These are phyloP conservation scores for Chlorella variabilis DNA, from an alignment of 163 green algal species.

Conservation along the genomic window DNA sequence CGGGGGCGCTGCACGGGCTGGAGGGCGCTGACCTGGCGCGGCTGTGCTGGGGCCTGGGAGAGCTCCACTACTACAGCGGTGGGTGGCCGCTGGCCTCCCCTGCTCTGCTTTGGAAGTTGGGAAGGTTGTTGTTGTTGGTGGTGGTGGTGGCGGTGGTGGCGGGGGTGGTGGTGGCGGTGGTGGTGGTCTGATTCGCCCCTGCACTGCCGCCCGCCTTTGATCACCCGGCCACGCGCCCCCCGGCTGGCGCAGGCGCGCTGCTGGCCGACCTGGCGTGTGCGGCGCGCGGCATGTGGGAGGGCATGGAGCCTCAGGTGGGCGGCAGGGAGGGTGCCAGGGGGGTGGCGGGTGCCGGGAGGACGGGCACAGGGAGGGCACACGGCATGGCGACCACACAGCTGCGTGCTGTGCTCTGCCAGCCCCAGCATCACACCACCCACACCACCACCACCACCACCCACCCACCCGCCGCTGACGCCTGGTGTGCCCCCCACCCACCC, in stretches of 20 bases:
- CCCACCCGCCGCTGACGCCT: too few species aligned
- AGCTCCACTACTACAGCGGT: conserved; percentile 10
- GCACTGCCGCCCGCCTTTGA: background rate
- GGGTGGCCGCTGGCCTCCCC: too few species aligned
- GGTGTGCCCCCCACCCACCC: too few species aligned
- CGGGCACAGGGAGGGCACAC: too few species aligned
- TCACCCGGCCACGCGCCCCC: background rate
- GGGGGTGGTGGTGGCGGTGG: background rate
- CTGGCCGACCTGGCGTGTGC: conserved; percentile 22
- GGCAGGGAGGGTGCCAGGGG: background rate
- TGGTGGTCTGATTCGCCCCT: too few species aligned
- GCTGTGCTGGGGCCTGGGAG: conserved; percentile 13
- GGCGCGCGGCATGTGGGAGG: conserved; percentile 28
- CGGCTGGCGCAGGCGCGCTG: conserved; percentile 12
- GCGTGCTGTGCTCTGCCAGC: too few species aligned
- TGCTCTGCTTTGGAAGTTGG: background rate
- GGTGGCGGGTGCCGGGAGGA: too few species aligned
- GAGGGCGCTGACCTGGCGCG: background rate
- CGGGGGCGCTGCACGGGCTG: conserved; percentile 3
- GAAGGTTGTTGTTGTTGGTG: background rate
- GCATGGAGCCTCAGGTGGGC: conserved; percentile 12
- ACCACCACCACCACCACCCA: too few species aligned
- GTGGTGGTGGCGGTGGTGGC: background rate
- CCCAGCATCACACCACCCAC: too few species aligned
- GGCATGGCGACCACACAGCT: too few species aligned